phyloP scores from a whole-genome alignment of 2,329 filamentous ascomycete genomes.

The Beauveria varroae region DNA sequence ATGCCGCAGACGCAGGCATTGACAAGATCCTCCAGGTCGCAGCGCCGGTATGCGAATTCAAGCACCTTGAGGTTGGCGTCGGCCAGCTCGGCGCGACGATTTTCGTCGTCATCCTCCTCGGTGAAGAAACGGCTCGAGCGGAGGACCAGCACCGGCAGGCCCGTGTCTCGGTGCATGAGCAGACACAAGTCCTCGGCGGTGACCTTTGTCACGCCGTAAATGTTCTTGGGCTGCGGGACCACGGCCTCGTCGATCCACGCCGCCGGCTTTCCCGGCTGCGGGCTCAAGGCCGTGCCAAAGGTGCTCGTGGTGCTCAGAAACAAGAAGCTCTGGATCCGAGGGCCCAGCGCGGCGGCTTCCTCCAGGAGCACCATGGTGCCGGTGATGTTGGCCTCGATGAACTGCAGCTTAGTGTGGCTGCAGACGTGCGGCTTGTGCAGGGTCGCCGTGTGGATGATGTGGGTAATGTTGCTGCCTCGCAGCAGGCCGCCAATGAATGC shows the following conservation, averaged over 20 bases:
- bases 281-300: conserved; percentile 33
- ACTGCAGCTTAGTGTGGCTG: conserved; percentile 34
- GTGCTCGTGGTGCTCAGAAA: conserved; percentile 39
- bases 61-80: conserved; percentile 41
- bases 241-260: conserved; percentile 37
- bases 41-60: conserved; percentile 38
- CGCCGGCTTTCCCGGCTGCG: conserved; percentile 27
- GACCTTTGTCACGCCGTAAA: conserved; percentile 42
- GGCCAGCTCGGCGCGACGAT: conserved; percentile 26
- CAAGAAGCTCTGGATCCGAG: conserved; percentile 30
- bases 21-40: conserved; percentile 37
- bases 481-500: conserved; percentile 26
- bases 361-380: conserved; percentile 36
- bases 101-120: conserved; percentile 37
- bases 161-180: conserved; percentile 30
- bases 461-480: conserved; percentile 23
- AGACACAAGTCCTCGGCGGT: conserved; percentile 41
- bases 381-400: conserved; percentile 36
- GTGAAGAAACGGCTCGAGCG: conserved; percentile 41
- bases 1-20: conserved; percentile 32
- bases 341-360: conserved; percentile 22
- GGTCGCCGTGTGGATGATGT: conserved; percentile 37
- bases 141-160: conserved; percentile 34
- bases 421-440: conserved; percentile 40
- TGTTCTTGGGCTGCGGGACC: conserved; percentile 36